Evolutionary conservation across 768 basidiomycete species (phyloP).

Genomic region (Sutorius australiensis): DNA sequence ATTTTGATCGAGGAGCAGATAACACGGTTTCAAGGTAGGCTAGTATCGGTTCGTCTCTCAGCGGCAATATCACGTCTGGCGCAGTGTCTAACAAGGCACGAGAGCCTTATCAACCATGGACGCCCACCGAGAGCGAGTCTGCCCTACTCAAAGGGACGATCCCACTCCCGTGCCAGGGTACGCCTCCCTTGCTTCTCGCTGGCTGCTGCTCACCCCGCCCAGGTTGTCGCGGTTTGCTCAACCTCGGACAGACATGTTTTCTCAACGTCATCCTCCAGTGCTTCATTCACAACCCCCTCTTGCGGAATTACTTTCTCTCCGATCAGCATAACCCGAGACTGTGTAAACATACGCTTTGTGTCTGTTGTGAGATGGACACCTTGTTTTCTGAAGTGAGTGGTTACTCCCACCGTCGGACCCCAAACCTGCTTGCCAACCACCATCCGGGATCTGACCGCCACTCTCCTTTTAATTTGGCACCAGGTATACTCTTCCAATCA

Average conservation of each 20-base stretch:
- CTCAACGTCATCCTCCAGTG: constrained; percentile 88
- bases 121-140: constrained; percentile 38
- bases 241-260: constrained; percentile 92
- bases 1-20: constrained; percentile 58
- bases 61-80: not conserved
- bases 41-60: not conserved
- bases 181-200: not conserved
- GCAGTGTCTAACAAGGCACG: constrained; percentile 39
- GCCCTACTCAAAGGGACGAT: constrained; percentile 47
- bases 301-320: constrained; percentile 84
- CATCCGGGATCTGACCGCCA: not conserved
- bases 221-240: constrained; percentile 83
- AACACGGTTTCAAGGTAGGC: constrained; percentile 48
- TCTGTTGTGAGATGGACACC: constrained; percentile 92
- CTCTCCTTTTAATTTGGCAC: not conserved
- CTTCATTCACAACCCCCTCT: constrained; percentile 83
- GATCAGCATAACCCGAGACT: constrained; percentile 80
- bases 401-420: not conserved
- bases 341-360: constrained; percentile 72
- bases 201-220: not conserved
- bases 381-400: constrained; percentile 64
- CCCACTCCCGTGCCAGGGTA: constrained; percentile 73
- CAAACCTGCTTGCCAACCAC: not conserved
- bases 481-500: constrained; percentile 57
- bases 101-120: constrained; percentile 51